phyloP scores from a whole-genome alignment of 139 green algal species.

The Nannochloris sp. region DNA sequence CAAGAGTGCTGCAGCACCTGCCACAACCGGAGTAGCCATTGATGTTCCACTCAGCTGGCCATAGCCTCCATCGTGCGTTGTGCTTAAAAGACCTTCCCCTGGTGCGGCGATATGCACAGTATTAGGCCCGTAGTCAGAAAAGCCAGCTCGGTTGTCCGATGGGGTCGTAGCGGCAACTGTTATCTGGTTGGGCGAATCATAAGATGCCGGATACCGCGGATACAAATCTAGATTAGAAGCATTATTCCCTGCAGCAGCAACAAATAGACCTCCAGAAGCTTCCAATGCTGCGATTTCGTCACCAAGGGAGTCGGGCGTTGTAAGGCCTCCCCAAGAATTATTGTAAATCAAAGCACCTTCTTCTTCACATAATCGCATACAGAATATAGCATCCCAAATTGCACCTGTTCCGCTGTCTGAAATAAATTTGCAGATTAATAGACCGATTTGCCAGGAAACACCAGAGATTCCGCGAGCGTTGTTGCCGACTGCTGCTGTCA shows the following conservation, averaged over 20 bases:
- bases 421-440: conserved; percentile 31
- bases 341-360: conserved; percentile 26
- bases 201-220: conserved; percentile 25
- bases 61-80: conserved; percentile 13
- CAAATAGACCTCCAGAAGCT: conserved; percentile 23
- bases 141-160: conserved; percentile 6
- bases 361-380: conserved; percentile 19
- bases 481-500: conserved; percentile 9
- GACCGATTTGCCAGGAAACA: conserved; percentile 10
- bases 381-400: conserved; percentile 35
- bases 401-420: conserved; percentile 19
- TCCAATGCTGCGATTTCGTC: conserved; percentile 12
- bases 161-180: conserved; percentile 17
- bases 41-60: conserved; percentile 64
- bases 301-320: conserved; percentile 13
- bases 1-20: conserved; percentile 48
- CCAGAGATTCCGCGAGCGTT: conserved; percentile 16
- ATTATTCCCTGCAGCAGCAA: conserved; percentile 34
- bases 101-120: conserved; percentile 27
- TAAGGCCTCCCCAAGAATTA: conserved; percentile 37
- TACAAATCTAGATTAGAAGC: conserved; percentile 32
- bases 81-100: conserved; percentile 23
- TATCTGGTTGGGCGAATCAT: conserved; percentile 22
- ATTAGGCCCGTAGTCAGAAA: conserved; percentile 18
- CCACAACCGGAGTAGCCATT: conserved; percentile 77